Conservation (phyloP, 2,329 filamentous ascomycete genomes). For the Fusarium torulosum region DNA sequence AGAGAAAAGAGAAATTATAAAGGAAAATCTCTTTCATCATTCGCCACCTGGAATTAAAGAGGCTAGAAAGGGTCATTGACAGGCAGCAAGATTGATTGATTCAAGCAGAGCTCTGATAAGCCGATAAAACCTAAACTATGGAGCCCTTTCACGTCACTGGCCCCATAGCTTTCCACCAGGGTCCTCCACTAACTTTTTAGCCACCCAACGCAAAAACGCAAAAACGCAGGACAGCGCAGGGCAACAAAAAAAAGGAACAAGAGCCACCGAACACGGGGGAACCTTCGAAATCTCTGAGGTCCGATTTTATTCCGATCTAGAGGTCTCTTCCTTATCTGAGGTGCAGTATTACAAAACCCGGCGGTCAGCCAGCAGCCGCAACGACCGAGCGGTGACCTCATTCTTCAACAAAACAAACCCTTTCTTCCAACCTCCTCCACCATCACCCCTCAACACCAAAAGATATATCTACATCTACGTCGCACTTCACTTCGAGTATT, state of each 20-base stretch:
- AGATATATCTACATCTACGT: slow-evolving; percentile 1
- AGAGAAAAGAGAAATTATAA: background rate
- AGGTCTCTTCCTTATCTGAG: background rate
- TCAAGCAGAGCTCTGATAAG: slow-evolving; percentile 29
- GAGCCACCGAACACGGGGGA: slow-evolving; percentile 34
- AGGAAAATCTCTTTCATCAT: slow-evolving; percentile 31
- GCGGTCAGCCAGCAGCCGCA: slow-evolving; percentile 36
- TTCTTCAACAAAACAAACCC: slow-evolving; percentile 30
- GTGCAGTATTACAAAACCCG: slow-evolving; percentile 34
- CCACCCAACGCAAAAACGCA: slow-evolving; percentile 8
- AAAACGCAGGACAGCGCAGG: background rate
- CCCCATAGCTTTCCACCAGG: slow-evolving; percentile 20
- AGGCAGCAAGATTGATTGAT: slow-evolving; percentile 33
- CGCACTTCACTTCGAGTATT: background rate
- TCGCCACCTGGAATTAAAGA: slow-evolving; percentile 14
- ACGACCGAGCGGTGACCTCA: slow-evolving; percentile 34
- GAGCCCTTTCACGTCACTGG: slow-evolving; percentile 27
- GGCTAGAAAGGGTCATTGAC: slow-evolving; percentile 17
- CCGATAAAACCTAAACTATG: slow-evolving; percentile 29
- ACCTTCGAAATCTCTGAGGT: slow-evolving; percentile 29
- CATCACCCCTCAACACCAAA: slow-evolving; percentile 7
- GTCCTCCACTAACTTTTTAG: slow-evolving; percentile 25
- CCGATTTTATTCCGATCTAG: slow-evolving; percentile 35
- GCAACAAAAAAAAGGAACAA: background rate
- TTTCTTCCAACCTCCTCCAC: background rate